phyloP scores from a whole-genome alignment of 2,329 filamentous ascomycete genomes.

The Chrysosporium keratinophilum region DNA sequence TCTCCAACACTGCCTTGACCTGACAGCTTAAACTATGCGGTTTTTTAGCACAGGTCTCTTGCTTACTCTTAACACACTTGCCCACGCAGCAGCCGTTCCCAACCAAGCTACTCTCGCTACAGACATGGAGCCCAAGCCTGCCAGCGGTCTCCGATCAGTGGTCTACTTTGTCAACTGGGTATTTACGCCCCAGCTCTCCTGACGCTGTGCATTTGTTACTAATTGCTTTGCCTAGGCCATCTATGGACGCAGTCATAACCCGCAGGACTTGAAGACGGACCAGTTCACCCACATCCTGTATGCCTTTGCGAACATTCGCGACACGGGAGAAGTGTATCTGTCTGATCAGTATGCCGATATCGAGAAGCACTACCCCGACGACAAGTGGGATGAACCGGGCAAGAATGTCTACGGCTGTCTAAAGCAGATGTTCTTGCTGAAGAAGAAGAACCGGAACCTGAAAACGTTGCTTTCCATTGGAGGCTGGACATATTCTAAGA shows the following conservation, averaged over 20 bases:
- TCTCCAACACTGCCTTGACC: not conserved
- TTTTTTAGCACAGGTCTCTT: not conserved
- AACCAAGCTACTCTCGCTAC: not conserved
- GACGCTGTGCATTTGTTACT: not conserved
- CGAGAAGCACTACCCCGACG: constrained; percentile 57
- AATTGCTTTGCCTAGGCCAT: constrained; percentile 50
- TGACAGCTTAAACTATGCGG: not conserved
- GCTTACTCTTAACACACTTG: constrained; percentile 2
- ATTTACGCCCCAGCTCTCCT: not conserved
- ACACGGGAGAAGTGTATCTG: constrained; percentile 67
- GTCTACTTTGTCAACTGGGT: constrained; percentile 16
- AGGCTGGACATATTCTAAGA: constrained; percentile 66
- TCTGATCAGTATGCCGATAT: constrained; percentile 59
- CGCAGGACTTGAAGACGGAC: constrained; percentile 68
- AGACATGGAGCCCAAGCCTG: not conserved
- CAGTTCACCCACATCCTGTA: constrained; percentile 85
- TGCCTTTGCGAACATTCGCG: constrained; percentile 75
- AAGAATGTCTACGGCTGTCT: constrained; percentile 66
- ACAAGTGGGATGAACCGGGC: constrained; percentile 57
- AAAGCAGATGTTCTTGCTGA: constrained; percentile 65
- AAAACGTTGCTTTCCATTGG: constrained; percentile 77
- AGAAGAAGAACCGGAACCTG: constrained; percentile 63
- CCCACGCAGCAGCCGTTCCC: not conserved
- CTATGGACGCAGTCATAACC: constrained; percentile 75
- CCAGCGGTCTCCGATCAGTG: constrained; percentile 10